These are phyloP conservation scores for Colletotrichum echinochloae DNA, from an alignment of 2,329 filamentous ascomycete species.

Conservation along the genomic window DNA sequence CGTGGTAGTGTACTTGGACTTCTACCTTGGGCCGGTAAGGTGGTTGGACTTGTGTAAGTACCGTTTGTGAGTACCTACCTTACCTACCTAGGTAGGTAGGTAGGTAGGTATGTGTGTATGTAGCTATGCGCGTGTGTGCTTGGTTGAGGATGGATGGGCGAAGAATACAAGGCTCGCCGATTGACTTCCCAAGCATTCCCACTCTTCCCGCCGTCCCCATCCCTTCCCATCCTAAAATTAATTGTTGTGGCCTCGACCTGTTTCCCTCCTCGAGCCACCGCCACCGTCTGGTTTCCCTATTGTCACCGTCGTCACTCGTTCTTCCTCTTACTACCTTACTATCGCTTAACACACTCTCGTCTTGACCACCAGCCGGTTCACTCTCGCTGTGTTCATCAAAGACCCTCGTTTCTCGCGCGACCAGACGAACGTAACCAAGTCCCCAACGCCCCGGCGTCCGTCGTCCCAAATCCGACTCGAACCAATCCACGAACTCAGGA, in stretches of 20 bases:
- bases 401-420: neutral
- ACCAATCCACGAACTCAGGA: conserved; percentile 6
- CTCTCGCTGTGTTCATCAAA: neutral
- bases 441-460: conserved; percentile 7
- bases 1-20: neutral
- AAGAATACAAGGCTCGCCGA: conserved; percentile 1
- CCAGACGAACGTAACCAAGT: conserved; percentile 21
- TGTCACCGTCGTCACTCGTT: conserved; percentile 32
- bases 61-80: no score
- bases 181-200: conserved; percentile 39
- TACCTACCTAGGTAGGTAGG: no score
- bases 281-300: neutral
- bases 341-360: conserved; percentile 31
- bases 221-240: conserved; percentile 24
- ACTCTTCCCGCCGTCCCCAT: conserved; percentile 33
- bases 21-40: no score
- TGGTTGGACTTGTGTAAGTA: neutral
- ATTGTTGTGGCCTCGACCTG: conserved; percentile 25
- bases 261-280: conserved; percentile 7
- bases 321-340: conserved; percentile 8
- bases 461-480: conserved; percentile 29
- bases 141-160: neutral
- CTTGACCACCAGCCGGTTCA: conserved; percentile 8
- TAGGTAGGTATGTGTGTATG: neutral
- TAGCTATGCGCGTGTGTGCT: no score